phyloP scores from a whole-genome alignment of 371 early-diverging fungal species.

The Saksenaea vasiformis region DNA sequence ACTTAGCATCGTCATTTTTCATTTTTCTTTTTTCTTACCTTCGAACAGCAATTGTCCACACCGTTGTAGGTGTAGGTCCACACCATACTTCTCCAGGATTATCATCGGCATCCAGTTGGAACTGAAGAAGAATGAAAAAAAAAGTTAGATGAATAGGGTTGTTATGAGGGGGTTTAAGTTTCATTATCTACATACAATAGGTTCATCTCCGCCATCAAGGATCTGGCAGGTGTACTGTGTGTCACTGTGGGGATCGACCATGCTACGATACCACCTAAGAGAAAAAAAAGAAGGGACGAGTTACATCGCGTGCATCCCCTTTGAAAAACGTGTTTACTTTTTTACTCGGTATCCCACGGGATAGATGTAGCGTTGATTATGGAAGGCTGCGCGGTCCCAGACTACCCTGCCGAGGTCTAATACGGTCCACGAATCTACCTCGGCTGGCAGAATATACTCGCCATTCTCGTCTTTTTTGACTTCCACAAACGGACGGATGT shows the following conservation, averaged over 20 bases:
- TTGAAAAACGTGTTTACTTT: slow-evolving; percentile 27
- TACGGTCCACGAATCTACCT: slow-evolving; percentile 78
- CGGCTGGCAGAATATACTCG: slow-evolving; percentile 71
- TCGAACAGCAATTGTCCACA: slow-evolving; percentile 42
- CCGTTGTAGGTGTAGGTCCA: slow-evolving; percentile 44
- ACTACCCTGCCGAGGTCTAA: slow-evolving; percentile 71
- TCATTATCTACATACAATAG: slow-evolving; percentile 38
- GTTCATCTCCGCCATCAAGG: slow-evolving; percentile 78
- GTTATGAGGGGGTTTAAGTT: no score
- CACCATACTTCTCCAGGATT: slow-evolving; percentile 38
- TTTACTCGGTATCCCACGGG: slow-evolving; percentile 83
- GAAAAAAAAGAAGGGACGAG: neutral
- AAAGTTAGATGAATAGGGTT: neutral
- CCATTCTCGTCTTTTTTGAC: slow-evolving; percentile 67
- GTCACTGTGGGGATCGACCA: slow-evolving; percentile 63
- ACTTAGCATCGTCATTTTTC: neutral
- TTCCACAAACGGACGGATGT: slow-evolving; percentile 40
- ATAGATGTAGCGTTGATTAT: slow-evolving; percentile 88
- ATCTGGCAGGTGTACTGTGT: slow-evolving; percentile 77
- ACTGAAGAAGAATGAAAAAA: slow-evolving; percentile 16
- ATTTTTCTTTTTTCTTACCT: slow-evolving; percentile 12
- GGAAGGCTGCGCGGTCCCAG: slow-evolving; percentile 76
- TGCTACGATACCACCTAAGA: slow-evolving; percentile 68
- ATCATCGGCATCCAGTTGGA: slow-evolving; percentile 41
- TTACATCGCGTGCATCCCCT: neutral